Evolutionary conservation across 345 rosid species (phyloP), one percentile per base, ranked within the genome.

Genomic region (Boechera stricta): DNA sequence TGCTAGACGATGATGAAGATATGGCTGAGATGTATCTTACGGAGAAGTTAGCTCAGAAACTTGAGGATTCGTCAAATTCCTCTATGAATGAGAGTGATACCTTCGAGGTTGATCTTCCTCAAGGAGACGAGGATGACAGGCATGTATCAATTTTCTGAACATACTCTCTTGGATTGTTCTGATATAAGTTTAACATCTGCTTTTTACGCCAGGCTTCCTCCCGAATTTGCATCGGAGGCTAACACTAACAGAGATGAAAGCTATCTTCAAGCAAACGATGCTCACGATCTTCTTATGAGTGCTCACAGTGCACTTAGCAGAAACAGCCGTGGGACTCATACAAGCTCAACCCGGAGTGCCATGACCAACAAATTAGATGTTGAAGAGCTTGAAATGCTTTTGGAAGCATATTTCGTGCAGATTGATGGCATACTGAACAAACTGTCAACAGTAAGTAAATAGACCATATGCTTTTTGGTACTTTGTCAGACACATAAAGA

Each of bases 21-120:
- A 94, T 94, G 98, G 96, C 95, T 38, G 98, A 94, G 88, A 88
- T 94, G 98, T 94, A 94, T 85, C 84, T 92, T 67, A 94, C 97
- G 0, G 98, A 86, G 73, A 92, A 94, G 63, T 60, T 87, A 77
- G 77, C 85, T 74, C 90, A 84, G 74, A 86, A 83, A 80, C 80
- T 87, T 72, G 98, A 92, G 70, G 79, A 85, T 56, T 89, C 94
- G 18, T 84, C 97, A 6, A 56, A 79, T 60, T 79, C 89, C 62
- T 87, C 94, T 13, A 78, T 86, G 67, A 79, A 85, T 76, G 93
- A 82, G 75, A 83, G 85, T 73, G 89, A 80, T 74, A 82, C 73
- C 29, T 71, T 80, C 21, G 89, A 80, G 71, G 85, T 85, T 72
- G 92, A 86, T 47, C 81, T 78, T 79, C 80, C 80, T 61, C 82